Percentiles rank a stretch among this genome's conserved stretches.
Evolutionary conservation across 768 basidiomycete species (phyloP).

Genomic region (Russula brevipes): DNA sequence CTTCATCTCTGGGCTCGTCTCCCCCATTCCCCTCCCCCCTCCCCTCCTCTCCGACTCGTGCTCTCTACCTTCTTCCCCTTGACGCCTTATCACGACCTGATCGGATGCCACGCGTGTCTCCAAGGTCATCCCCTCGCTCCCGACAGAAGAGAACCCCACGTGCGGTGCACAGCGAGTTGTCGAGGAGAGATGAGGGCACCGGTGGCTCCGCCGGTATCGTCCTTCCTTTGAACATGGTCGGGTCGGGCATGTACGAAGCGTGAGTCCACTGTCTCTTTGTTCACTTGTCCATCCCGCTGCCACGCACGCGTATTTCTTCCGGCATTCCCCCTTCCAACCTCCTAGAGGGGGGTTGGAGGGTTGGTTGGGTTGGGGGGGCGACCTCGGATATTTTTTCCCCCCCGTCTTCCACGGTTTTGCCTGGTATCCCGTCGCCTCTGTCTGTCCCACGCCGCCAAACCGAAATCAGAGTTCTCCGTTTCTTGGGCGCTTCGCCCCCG

Average conservation of each 20-base stretch:
- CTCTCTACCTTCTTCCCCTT: not conserved
- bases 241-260: conserved; percentile 52
- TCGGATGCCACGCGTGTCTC: conserved; percentile 1
- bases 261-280: conserved; percentile 36
- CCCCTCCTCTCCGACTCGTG: too few relatives aligned
- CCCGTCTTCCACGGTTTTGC: not conserved
- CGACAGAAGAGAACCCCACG: conserved; percentile 29
- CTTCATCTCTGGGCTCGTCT: too few relatives aligned
- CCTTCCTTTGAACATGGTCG: conserved; percentile 51
- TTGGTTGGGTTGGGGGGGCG: not conserved
- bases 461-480: not conserved
- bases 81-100: conserved; percentile 1
- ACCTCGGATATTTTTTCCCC: not conserved
- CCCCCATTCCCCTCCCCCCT: too few relatives aligned
- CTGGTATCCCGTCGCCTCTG: too few relatives aligned
- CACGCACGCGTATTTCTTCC: not conserved
- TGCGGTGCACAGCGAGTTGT: conserved; percentile 1
- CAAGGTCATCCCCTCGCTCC: not conserved
- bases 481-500: not conserved
- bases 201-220: conserved; percentile 54
- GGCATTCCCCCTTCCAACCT: not conserved
- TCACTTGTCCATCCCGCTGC: conserved; percentile 2
- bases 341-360: not conserved
- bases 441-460: too few relatives aligned
- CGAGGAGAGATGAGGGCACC: conserved; percentile 35